Evolutionary conservation across 2,329 filamentous ascomycete species (phyloP).

Genomic region (Dothidotthia symphoricarpi): DNA sequence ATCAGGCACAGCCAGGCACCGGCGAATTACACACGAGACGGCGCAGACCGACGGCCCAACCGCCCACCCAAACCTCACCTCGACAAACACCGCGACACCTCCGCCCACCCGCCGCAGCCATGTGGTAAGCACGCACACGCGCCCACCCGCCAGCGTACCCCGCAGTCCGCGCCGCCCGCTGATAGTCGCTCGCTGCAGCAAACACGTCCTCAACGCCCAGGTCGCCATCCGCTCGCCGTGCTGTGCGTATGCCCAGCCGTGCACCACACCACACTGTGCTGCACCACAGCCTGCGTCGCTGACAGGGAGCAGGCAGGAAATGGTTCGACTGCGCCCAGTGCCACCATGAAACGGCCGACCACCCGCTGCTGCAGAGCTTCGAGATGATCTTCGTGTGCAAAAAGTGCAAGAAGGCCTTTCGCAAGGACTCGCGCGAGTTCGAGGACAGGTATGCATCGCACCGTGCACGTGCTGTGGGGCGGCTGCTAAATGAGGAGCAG

Average conservation of each 20-base stretch:
- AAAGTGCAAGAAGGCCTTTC: conserved; percentile 97
- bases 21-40: no score
- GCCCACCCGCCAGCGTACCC: conserved; percentile 12
- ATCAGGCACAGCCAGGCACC: no score
- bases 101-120: conserved; percentile 14
- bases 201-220: conserved; percentile 97
- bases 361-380: conserved; percentile 70
- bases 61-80: no score
- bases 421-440: conserved; percentile 87
- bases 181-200: conserved; percentile 60
- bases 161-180: conserved; percentile 18
- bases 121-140: conserved; percentile 26
- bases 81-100: not conserved
- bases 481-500: conserved; percentile 41
- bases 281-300: conserved; percentile 6
- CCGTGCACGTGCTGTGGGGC: not conserved
- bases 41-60: no score
- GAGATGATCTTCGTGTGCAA: conserved; percentile 98
- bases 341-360: conserved; percentile 76
- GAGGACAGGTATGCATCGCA: conserved; percentile 62
- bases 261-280: no score
- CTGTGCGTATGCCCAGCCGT: conserved; percentile 61
- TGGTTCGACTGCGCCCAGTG: conserved; percentile 99
- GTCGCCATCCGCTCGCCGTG: conserved; percentile 93
- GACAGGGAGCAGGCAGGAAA: conserved; percentile 65